Conservation (phyloP, 2,329 filamentous ascomycete species). For the Gnomoniopsis sp. region DNA sequence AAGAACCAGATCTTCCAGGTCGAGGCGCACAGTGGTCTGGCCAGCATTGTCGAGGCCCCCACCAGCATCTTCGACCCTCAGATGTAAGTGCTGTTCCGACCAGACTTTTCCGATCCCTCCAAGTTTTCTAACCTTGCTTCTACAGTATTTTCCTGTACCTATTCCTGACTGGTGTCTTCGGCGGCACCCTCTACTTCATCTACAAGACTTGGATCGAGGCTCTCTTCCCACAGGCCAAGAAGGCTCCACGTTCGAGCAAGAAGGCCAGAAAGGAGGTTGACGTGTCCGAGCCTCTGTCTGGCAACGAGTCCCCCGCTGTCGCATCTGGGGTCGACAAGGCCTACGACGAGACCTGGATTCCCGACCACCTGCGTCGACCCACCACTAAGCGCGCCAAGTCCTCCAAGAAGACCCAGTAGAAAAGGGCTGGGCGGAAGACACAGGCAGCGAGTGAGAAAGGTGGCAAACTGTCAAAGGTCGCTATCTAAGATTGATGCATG, state of each 20-base stretch:
- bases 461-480: background rate
- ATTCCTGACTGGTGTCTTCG: slow-evolving; percentile 76
- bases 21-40: slow-evolving; percentile 75
- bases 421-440: background rate
- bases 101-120: background rate
- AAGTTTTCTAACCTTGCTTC: background rate
- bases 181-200: slow-evolving; percentile 85
- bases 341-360: slow-evolving; percentile 94
- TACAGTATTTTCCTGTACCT: slow-evolving; percentile 93
- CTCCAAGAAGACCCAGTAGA: slow-evolving; percentile 34
- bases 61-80: slow-evolving; percentile 92
- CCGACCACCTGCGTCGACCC: slow-evolving; percentile 79
- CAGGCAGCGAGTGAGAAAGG: background rate
- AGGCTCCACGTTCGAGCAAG: slow-evolving; percentile 50
- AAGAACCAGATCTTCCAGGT: slow-evolving; percentile 72
- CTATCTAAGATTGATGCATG: background rate
- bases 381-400: slow-evolving; percentile 64
- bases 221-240: slow-evolving; percentile 88
- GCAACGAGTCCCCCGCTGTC: slow-evolving; percentile 67
- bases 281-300: slow-evolving; percentile 58
- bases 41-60: slow-evolving; percentile 84
- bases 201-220: slow-evolving; percentile 98
- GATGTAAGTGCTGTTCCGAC: slow-evolving; percentile 61
- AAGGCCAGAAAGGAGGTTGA: slow-evolving; percentile 67
- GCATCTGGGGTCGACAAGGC: slow-evolving; percentile 66